phyloP scores from a whole-genome alignment of 805 yeast species.

The Ogataea philodendri region DNA sequence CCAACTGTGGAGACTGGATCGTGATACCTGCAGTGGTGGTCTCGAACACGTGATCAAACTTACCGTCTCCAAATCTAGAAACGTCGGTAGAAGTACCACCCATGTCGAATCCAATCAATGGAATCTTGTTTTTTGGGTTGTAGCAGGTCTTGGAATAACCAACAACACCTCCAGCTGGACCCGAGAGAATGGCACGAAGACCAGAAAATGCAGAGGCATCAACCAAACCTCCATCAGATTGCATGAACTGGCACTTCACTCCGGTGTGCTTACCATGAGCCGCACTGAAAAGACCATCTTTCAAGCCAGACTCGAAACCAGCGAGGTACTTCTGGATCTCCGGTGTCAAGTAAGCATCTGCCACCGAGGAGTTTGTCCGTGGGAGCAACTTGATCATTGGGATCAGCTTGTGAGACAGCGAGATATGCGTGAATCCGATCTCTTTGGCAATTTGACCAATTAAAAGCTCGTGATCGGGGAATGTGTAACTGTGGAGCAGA shows the following conservation, averaged over 20 bases:
- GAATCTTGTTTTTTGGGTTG: conserved; percentile 48
- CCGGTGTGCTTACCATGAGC: conserved; percentile 39
- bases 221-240: conserved; percentile 93
- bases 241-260: conserved; percentile 79
- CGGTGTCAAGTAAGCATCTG: conserved; percentile 83
- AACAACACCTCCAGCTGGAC: conserved; percentile 98
- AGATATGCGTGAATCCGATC: conserved; percentile 67
- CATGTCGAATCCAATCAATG: conserved; percentile 83
- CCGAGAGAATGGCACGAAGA: conserved; percentile 81
- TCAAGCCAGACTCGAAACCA: conserved; percentile 61
- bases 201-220: conserved; percentile 85
- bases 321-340: conserved; percentile 63
- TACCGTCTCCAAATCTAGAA: conserved; percentile 64
- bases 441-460: conserved; percentile 59
- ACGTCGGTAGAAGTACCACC: conserved; percentile 92
- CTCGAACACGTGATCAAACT: conserved; percentile 76
- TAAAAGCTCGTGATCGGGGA: conserved; percentile 61
- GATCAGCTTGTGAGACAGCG: conserved; percentile 64
- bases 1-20: conserved; percentile 81
- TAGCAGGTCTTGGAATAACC: conserved; percentile 87
- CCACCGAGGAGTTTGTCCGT: conserved; percentile 74
- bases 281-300: conserved; percentile 43
- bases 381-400: conserved; percentile 80
- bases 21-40: conserved; percentile 81
- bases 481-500: conserved; percentile 70